These are phyloP conservation scores for Cicer yamashitae DNA, from an alignment of 306 rosid genomes.

Conservation along the genomic window DNA sequence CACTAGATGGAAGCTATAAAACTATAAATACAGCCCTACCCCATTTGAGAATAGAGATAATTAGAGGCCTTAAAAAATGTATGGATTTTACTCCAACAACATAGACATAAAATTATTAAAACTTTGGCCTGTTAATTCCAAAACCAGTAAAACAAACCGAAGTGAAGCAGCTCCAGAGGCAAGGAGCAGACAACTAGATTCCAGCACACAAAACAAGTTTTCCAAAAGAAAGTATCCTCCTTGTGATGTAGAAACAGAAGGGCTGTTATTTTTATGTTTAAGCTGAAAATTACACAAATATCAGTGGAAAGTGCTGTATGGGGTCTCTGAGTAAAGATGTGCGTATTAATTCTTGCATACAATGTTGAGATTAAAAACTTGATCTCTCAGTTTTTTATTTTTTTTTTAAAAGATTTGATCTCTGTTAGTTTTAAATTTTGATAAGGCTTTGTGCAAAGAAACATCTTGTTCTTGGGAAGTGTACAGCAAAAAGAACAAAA, in stretches of 20 bases:
- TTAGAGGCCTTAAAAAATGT: constrained; percentile 5
- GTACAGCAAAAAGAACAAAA: constrained; percentile 6
- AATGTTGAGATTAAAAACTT: neutral
- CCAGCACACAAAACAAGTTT: constrained; percentile 18
- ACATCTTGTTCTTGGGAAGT: neutral
- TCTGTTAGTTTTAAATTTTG: constrained; percentile 14
- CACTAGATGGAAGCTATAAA: neutral
- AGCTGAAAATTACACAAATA: constrained; percentile 10
- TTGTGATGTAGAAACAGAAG: neutral
- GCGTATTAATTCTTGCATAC: neutral
- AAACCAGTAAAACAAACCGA: constrained; percentile 1
- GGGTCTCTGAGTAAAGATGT: neutral
- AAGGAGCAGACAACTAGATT: constrained; percentile 1
- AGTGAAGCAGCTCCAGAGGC: constrained; percentile 4
- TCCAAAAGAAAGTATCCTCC: neutral
- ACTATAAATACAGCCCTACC: neutral
- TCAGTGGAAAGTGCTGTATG: neutral
- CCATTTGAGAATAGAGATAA: neutral
- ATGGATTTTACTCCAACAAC: constrained; percentile 1
- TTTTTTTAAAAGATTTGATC: too few relatives aligned
- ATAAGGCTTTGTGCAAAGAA: constrained; percentile 4
- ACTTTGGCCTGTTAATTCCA: constrained; percentile 9
- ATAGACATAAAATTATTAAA: neutral
- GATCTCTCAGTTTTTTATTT: too few relatives aligned
- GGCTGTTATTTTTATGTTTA: neutral